Evolutionary conservation across 2,329 filamentous ascomycete genomes (phyloP).

Genomic region (Gaeumannomyces tritici): DNA sequence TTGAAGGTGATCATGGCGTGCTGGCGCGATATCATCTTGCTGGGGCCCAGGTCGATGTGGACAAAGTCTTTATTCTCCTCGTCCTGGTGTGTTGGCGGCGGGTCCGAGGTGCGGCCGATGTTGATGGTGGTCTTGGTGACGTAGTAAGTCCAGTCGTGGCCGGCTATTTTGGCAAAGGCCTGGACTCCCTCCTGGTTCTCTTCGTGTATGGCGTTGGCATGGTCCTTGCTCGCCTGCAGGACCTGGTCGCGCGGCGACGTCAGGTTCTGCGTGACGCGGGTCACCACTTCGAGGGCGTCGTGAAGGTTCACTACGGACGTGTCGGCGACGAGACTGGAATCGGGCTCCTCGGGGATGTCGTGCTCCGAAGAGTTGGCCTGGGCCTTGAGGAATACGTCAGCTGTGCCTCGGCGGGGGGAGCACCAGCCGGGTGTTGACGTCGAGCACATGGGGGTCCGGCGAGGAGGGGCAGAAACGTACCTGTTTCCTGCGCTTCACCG

Average conservation of each 20-base stretch:
- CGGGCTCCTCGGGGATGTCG: slow-evolving; percentile 35
- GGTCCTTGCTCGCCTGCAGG: slow-evolving; percentile 51
- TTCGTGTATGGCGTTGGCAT: slow-evolving; percentile 55
- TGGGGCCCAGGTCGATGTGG: slow-evolving; percentile 82
- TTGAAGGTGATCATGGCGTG: slow-evolving; percentile 71
- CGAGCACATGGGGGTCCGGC: not conserved
- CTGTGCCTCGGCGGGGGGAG: no score
- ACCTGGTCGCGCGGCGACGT: slow-evolving; percentile 27
- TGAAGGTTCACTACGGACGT: slow-evolving; percentile 26
- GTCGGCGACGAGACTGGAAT: slow-evolving; percentile 31
- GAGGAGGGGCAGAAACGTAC: slow-evolving; percentile 21
- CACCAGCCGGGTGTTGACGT: not conserved
- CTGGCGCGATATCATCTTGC: slow-evolving; percentile 69
- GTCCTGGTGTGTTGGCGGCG: slow-evolving; percentile 19
- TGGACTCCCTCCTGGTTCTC: slow-evolving; percentile 52
- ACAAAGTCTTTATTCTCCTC: slow-evolving; percentile 44
- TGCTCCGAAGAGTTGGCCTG: slow-evolving; percentile 9
- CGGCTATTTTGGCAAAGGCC: slow-evolving; percentile 76
- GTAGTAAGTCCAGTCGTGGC: slow-evolving; percentile 77
- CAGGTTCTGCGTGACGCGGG: slow-evolving; percentile 44
- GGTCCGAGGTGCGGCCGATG: slow-evolving; percentile 62
- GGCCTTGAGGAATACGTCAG: not conserved
- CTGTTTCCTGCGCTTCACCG: slow-evolving; percentile 57
- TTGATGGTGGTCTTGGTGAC: slow-evolving; percentile 66
- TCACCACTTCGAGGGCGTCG: slow-evolving; percentile 47